These are phyloP conservation scores for Fistulifera pelliculosa DNA, from an alignment of 108 stramenopile species.

Conservation along the genomic window DNA sequence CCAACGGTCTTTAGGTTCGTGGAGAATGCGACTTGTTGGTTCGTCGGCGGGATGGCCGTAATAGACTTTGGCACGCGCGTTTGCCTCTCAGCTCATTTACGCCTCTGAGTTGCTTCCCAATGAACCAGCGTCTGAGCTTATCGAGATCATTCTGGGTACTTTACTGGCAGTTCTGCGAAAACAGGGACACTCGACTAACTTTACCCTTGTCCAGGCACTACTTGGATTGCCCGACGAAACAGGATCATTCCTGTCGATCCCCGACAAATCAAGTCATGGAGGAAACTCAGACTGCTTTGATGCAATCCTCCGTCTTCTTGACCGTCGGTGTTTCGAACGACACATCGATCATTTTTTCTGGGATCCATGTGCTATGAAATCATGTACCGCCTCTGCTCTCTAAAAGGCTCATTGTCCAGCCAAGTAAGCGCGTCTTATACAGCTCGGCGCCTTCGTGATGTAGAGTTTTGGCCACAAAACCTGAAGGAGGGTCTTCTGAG, in stretches of 20 bases:
- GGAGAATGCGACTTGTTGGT: too few species aligned
- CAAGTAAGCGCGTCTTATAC: slow-evolving; percentile 8
- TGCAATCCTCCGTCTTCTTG: slow-evolving; percentile 43
- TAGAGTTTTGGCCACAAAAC: slow-evolving; percentile 21
- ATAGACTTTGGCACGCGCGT: background rate
- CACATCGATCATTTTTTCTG: slow-evolving; percentile 23
- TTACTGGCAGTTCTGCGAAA: slow-evolving; percentile 20
- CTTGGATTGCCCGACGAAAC: too few species aligned
- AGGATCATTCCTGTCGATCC: slow-evolving; percentile 21
- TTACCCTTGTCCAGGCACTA: too few species aligned
- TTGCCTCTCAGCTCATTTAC: slow-evolving; percentile 8
- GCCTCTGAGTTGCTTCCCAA: slow-evolving; percentile 7
- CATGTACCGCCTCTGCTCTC: slow-evolving; percentile 35
- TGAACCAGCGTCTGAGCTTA: slow-evolving; percentile 2
- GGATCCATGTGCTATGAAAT: slow-evolving; percentile 61
- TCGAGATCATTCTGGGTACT: slow-evolving; percentile 13
- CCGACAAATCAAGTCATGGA: slow-evolving; percentile 23
- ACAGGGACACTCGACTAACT: slow-evolving; percentile 21
- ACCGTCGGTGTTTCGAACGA: slow-evolving; percentile 27
- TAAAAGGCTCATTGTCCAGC: slow-evolving; percentile 4
- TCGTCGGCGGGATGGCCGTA: too few species aligned
- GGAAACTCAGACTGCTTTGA: slow-evolving; percentile 41
- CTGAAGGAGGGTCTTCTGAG: slow-evolving; percentile 7
- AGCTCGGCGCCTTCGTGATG: slow-evolving; percentile 21
- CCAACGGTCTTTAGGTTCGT: too few species aligned